These are phyloP conservation scores for Vicia faba DNA, from an alignment of 306 rosid genomes.

Conservation along the genomic window DNA sequence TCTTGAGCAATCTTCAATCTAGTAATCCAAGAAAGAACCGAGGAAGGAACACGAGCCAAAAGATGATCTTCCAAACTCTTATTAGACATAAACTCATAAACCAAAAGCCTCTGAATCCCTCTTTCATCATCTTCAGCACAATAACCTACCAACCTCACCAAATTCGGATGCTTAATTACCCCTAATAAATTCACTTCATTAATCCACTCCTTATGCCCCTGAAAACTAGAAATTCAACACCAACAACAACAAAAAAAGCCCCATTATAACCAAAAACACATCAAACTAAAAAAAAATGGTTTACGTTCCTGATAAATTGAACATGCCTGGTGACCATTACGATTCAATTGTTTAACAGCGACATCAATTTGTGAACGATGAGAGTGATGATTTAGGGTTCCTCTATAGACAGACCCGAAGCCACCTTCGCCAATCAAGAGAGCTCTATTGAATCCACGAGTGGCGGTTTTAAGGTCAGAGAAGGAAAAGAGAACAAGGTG, in stretches of 20 bases:
- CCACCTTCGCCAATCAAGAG: conserved; percentile 92
- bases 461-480: conserved; percentile 77
- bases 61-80: conserved; percentile 94
- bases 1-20: conserved; percentile 80
- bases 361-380: conserved; percentile 50
- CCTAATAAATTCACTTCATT: conserved; percentile 92
- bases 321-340: conserved; percentile 92
- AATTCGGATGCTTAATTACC: conserved; percentile 88
- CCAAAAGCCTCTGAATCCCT: conserved; percentile 93
- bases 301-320: background rate
- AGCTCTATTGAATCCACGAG: conserved; percentile 70
- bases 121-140: conserved; percentile 99
- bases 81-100: conserved; percentile 83
- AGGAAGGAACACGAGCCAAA: conserved; percentile 61
- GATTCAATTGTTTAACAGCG: conserved; percentile 90
- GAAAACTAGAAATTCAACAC: conserved; percentile 59
- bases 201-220: conserved; percentile 98
- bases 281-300: too few species aligned
- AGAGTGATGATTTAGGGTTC: conserved; percentile 24
- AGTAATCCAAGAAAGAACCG: conserved; percentile 62
- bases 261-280: background rate
- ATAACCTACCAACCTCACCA: conserved; percentile 82
- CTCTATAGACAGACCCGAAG: conserved; percentile 84
- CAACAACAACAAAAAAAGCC: background rate
- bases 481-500: conserved; percentile 69